Evolutionary conservation across 2,329 filamentous ascomycete species (phyloP).

Genomic region (Xylaria sp.): DNA sequence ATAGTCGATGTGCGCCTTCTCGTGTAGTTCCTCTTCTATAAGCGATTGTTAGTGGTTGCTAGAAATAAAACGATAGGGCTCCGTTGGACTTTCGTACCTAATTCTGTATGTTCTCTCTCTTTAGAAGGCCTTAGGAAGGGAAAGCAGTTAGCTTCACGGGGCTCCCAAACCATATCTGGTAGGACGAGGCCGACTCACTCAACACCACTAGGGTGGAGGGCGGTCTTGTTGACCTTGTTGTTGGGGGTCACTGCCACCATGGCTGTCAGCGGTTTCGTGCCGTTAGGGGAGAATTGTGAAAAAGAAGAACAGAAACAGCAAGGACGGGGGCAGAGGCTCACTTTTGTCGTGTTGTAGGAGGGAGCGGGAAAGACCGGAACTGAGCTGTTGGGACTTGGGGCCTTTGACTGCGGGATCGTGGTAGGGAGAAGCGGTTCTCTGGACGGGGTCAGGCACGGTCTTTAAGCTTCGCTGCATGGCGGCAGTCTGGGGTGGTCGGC

Average conservation of each 20-base stretch:
- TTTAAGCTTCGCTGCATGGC: slow-evolving; percentile 39
- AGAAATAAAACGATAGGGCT: slow-evolving; percentile 2
- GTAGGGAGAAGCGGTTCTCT: slow-evolving; percentile 52
- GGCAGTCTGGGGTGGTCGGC: slow-evolving; percentile 28
- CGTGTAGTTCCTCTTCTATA: slow-evolving; percentile 88
- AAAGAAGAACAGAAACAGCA: background rate
- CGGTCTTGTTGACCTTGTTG: slow-evolving; percentile 83
- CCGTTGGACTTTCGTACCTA: slow-evolving; percentile 57
- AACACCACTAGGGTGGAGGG: slow-evolving; percentile 88
- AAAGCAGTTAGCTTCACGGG: slow-evolving; percentile 11
- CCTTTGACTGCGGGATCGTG: slow-evolving; percentile 51
- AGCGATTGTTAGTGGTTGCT: slow-evolving; percentile 28
- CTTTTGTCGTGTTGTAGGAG: slow-evolving; percentile 38
- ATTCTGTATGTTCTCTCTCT: slow-evolving; percentile 83
- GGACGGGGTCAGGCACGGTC: slow-evolving; percentile 48
- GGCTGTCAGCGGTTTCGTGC: slow-evolving; percentile 27
- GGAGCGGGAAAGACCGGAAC: slow-evolving; percentile 42
- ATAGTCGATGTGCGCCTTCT: slow-evolving; percentile 98
- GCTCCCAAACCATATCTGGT: background rate
- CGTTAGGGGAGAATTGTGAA: slow-evolving; percentile 4
- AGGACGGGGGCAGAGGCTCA: slow-evolving; percentile 20
- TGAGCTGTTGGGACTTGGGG: slow-evolving; percentile 49
- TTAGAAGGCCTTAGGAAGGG: slow-evolving; percentile 64
- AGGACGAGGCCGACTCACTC: slow-evolving; percentile 64
- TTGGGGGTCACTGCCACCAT: slow-evolving; percentile 55